Percentiles rank a stretch among this genome's conserved stretches.
These are phyloP conservation scores for Suillus tomentosus DNA, from an alignment of 768 basidiomycete species.

Conservation along the genomic window DNA sequence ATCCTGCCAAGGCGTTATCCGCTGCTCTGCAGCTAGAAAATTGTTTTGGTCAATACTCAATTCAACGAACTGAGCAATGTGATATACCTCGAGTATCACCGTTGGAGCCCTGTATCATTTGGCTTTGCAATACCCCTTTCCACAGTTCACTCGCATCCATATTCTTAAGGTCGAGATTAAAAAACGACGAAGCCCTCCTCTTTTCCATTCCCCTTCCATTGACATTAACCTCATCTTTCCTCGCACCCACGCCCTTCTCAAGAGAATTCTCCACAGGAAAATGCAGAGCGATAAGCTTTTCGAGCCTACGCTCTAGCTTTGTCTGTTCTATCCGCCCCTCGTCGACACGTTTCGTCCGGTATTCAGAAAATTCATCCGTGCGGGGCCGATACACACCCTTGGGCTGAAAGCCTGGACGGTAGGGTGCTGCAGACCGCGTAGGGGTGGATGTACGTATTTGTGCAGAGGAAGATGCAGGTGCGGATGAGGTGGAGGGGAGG, in stretches of 20 bases:
- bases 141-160: slow-evolving; percentile 72
- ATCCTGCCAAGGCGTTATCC: slow-evolving; percentile 93
- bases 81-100: slow-evolving; percentile 65
- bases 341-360: slow-evolving; percentile 41
- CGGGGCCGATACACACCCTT: slow-evolving; percentile 77
- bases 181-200: slow-evolving; percentile 66
- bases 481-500: slow-evolving; percentile 18
- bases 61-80: background rate
- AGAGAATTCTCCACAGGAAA: slow-evolving; percentile 44
- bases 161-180: slow-evolving; percentile 69
- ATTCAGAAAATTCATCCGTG: slow-evolving; percentile 75
- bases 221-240: slow-evolving; percentile 15
- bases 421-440: slow-evolving; percentile 53
- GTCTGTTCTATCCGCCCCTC: slow-evolving; percentile 73
- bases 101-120: slow-evolving; percentile 48
- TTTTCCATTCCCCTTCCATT: slow-evolving; percentile 22
- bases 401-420: slow-evolving; percentile 93
- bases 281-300: slow-evolving; percentile 81
- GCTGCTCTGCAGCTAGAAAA: slow-evolving; percentile 73
- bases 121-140: slow-evolving; percentile 57
- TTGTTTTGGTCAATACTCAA: slow-evolving; percentile 9
- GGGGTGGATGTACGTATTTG: slow-evolving; percentile 21
- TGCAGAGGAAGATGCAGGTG: slow-evolving; percentile 26
- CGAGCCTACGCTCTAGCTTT: slow-evolving; percentile 82
- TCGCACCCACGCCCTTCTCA: slow-evolving; percentile 16